phyloP scores from a whole-genome alignment of 2,329 filamentous ascomycete genomes.

The Teratosphaeria viscida region DNA sequence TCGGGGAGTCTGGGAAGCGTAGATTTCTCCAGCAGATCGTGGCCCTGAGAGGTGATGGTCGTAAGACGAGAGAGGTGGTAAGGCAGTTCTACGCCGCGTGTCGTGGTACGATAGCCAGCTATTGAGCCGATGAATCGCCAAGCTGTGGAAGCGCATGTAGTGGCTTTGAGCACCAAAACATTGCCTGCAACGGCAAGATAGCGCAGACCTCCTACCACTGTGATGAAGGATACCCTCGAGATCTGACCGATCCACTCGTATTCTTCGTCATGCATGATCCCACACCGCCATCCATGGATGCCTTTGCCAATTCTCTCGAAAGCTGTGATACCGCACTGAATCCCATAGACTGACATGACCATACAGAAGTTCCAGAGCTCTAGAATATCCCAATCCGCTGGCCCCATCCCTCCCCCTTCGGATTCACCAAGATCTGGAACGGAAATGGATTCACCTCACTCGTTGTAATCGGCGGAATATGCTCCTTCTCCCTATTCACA shows the following conservation, averaged over 20 bases:
- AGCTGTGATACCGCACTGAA: not conserved
- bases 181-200: not conserved
- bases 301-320: not conserved
- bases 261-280: not conserved
- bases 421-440: constrained; percentile 84
- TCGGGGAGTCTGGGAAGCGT: constrained; percentile 49
- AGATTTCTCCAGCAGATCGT: constrained; percentile 57
- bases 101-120: constrained; percentile 34
- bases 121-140: not conserved
- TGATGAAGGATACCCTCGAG: not conserved
- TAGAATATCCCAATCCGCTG: not conserved
- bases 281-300: not conserved
- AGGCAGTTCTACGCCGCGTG: constrained; percentile 65
- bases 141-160: not conserved
- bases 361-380: not conserved
- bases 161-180: not conserved
- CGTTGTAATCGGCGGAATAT: constrained; percentile 93
- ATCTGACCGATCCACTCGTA: not conserved
- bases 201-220: not conserved
- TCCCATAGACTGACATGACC: not conserved
- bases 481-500: constrained; percentile 81
- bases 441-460: constrained; percentile 89
- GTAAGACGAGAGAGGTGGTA: constrained; percentile 55
- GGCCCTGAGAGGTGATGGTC: constrained; percentile 50
- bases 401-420: constrained; percentile 26